Evolutionary conservation across 768 basidiomycete genomes (phyloP).

Genomic region (Suillus ampliporus): DNA sequence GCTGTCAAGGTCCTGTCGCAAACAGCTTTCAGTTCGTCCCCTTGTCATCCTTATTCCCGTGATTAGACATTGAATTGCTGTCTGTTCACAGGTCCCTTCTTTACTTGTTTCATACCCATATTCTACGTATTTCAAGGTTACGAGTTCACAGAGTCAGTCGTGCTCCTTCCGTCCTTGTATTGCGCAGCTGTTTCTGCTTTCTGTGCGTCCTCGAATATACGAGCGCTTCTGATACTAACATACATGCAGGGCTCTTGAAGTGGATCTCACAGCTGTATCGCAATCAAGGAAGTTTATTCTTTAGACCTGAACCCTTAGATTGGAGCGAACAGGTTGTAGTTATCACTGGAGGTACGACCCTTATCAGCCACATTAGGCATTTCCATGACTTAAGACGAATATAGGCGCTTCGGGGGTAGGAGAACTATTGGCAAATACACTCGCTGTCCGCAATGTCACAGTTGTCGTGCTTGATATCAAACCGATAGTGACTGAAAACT

Average conservation of each 20-base stretch:
- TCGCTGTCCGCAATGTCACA: slow-evolving; percentile 80
- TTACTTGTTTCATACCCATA: slow-evolving; percentile 78
- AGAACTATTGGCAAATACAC: slow-evolving; percentile 83
- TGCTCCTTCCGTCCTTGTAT: slow-evolving; percentile 60
- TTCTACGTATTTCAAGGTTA: slow-evolving; percentile 78
- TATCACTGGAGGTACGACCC: slow-evolving; percentile 85
- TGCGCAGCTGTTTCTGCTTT: slow-evolving; percentile 63
- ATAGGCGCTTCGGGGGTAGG: slow-evolving; percentile 90
- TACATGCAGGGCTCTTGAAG: slow-evolving; percentile 60
- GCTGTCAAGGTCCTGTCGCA: slow-evolving; percentile 78
- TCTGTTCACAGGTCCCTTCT: slow-evolving; percentile 72
- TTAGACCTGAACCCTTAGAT: slow-evolving; percentile 64
- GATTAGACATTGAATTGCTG: slow-evolving; percentile 13
- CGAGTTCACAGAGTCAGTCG: slow-evolving; percentile 52
- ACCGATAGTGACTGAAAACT: slow-evolving; percentile 76
- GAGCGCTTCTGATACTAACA: slow-evolving; percentile 8
- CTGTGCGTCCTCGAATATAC: slow-evolving; percentile 55
- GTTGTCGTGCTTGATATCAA: slow-evolving; percentile 89
- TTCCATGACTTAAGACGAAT: background rate
- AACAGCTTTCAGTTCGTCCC: slow-evolving; percentile 77
- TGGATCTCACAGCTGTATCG: slow-evolving; percentile 78
- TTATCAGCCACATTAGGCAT: background rate
- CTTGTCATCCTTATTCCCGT: background rate
- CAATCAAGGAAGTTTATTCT: slow-evolving; percentile 72
- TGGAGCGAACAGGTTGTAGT: slow-evolving; percentile 92